A percentile compares a stretch with the other conserved stretches of the same genome.
These are phyloP conservation scores for Lepidopterella palustris DNA, from an alignment of 495 filamentous ascomycete species.

Conservation along the genomic window DNA sequence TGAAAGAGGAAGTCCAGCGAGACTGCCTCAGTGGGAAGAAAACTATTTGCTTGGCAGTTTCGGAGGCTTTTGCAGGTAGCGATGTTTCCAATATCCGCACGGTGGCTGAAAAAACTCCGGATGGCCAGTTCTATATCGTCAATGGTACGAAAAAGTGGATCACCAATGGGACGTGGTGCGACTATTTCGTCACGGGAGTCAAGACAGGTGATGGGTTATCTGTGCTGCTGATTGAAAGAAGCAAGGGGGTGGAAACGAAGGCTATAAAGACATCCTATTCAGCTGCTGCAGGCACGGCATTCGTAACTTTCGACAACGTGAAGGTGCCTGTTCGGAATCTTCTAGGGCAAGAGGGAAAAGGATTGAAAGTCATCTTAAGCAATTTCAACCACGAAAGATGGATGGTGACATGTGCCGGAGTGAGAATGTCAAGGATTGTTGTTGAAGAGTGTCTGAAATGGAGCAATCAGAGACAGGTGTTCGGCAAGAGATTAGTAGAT, in stretches of 20 bases:
- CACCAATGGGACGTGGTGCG: constrained; percentile 77
- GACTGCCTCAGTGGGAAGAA: constrained; percentile 77
- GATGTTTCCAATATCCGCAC: constrained; percentile 80
- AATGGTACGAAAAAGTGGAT: constrained; percentile 95
- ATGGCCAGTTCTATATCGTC: constrained; percentile 78
- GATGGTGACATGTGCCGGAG: constrained; percentile 49
- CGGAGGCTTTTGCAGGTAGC: constrained; percentile 82
- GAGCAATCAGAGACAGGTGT: constrained; percentile 81
- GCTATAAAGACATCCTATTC: constrained; percentile 85
- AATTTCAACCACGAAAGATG: constrained; percentile 34
- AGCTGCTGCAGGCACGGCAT: constrained; percentile 69
- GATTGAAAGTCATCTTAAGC: constrained; percentile 69
- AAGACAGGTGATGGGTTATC: constrained; percentile 75
- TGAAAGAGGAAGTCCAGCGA: constrained; percentile 55
- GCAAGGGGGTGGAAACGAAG: constrained; percentile 64
- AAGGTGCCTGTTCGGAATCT: constrained; percentile 77
- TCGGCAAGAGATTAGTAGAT: constrained; percentile 71
- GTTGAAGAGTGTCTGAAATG: constrained; percentile 86
- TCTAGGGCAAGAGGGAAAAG: constrained; percentile 78
- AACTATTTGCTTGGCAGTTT: constrained; percentile 82
- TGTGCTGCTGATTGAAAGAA: constrained; percentile 68
- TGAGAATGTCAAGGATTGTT: constrained; percentile 58
- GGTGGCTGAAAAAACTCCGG: constrained; percentile 71
- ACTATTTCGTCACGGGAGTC: constrained; percentile 83
- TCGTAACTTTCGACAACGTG: constrained; percentile 78